phyloP scores from a whole-genome alignment of 129 eudicot species.

The Centaurea solstitialis region DNA sequence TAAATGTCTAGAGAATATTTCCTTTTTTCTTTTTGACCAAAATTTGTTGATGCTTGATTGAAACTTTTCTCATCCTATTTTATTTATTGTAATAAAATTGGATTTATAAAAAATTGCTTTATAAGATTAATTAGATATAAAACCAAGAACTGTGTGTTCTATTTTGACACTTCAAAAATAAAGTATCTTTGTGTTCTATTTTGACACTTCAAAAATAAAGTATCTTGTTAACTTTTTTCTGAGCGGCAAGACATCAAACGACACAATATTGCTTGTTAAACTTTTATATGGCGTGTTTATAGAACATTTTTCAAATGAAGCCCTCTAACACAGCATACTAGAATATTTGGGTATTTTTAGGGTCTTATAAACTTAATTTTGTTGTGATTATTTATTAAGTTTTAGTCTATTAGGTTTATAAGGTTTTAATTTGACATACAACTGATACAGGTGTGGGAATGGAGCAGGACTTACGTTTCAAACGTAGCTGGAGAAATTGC shows the following conservation, averaged over 20 bases:
- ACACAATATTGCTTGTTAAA: too few species aligned
- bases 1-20: conserved; percentile 13
- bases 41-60: neutral
- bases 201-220: neutral
- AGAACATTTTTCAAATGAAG: too few species aligned
- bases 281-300: too few species aligned
- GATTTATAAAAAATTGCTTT: too few species aligned
- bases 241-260: too few species aligned
- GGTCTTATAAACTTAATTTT: too few species aligned
- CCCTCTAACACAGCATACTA: neutral
- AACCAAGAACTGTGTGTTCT: too few species aligned
- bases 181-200: too few species aligned
- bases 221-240: too few species aligned
- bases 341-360: neutral
- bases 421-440: neutral
- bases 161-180: neutral
- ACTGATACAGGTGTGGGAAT: conserved; percentile 45
- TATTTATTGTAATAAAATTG: too few species aligned
- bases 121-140: too few species aligned
- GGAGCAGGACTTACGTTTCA: conserved; percentile 58
- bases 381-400: neutral
- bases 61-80: neutral
- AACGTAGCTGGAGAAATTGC: conserved; percentile 72
- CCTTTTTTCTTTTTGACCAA: neutral
- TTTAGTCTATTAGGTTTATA: neutral